These are phyloP conservation scores for Phlebopus sp. DNA, from an alignment of 1,284 basidiomycete genomes.

Conservation along the genomic window DNA sequence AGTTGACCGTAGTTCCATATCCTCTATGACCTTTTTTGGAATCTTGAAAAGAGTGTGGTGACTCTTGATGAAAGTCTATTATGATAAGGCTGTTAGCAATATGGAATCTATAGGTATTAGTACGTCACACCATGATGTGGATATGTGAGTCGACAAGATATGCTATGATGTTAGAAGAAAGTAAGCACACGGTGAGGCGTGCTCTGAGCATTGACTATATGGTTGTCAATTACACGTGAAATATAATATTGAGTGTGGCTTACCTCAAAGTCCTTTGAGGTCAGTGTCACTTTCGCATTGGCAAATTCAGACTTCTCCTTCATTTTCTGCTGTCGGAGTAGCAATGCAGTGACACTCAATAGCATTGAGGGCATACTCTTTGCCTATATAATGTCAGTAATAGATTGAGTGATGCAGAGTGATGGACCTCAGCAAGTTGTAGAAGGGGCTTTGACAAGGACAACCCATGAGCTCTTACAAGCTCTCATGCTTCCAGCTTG, in stretches of 20 bases:
- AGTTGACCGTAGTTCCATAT: neutral
- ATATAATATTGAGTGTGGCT: neutral
- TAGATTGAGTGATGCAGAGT: neutral
- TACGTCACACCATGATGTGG: conserved; percentile 4
- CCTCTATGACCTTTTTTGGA: neutral
- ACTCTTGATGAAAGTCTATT: neutral
- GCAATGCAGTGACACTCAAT: neutral
- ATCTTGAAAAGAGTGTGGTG: conserved; percentile 3
- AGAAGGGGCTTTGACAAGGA: neutral
- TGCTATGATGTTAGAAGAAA: conserved; percentile 6
- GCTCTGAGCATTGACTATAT: conserved; percentile 1
- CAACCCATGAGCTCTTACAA: neutral
- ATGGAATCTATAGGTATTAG: neutral
- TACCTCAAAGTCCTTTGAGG: conserved; percentile 4
- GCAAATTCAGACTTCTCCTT: neutral
- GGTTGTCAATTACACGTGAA: too few relatives aligned
- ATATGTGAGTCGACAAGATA: conserved; percentile 1
- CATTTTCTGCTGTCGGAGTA: neutral
- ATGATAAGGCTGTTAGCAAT: neutral
- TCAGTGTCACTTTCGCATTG: neutral
- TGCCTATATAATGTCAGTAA: neutral
- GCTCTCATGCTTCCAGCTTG: neutral
- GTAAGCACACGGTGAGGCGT: conserved; percentile 1
- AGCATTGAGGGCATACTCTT: neutral
- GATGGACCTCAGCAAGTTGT: neutral